Evolutionary conservation across 164 flowering plant species (phyloP), one percentile per base, ranked within the genome.

Genomic region (Liriodendron chinense): DNA sequence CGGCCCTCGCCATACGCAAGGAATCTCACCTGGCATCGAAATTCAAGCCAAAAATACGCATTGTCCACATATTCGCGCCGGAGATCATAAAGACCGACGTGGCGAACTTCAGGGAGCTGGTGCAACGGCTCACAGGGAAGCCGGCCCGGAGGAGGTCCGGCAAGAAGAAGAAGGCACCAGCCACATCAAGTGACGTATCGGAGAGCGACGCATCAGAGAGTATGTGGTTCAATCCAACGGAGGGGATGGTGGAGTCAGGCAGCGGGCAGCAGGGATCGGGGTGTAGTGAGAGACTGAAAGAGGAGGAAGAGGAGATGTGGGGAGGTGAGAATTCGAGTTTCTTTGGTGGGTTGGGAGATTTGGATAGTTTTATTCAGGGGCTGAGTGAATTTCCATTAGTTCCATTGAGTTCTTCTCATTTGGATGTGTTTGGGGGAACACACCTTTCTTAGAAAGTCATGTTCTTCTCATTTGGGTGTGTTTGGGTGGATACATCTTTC

Each of bases 31-130:
- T 82, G 1, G 86, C 89, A 70, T 82, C 91, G 1, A 89, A 90
- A 82, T 43, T 78, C 72, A 86, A 88, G 86, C 97, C 97, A 7
- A 88, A 89, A 74, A 85, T 94, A 47, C 84, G 98, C 16, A 94
- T 94, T 61, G 84, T 94, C 71, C 98, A 94, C 90, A 84, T 94
- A 78, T 91, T 84, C 78, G 96, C 98, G 47, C 98, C 98, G 21
- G 92, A 92, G 84, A 89, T 94, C 85, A 94, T 94, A 86, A 90
- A 94, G 78, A 94, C 98, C 16, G 98, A 92, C 71, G 94, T 79
- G 0, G 92, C 82, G 0, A 92, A 92, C 76, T 94, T 94, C 78
- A 59, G 97, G 50, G 98, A 90, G 69, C 87, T 94, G 13, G 98
- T 94, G 14, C 98, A 94, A 49, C 80, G 92, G 68, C 92, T 94